Evolutionary conservation across 106 monocot genomes (phyloP).

Genomic region (Acorus gramineus): DNA sequence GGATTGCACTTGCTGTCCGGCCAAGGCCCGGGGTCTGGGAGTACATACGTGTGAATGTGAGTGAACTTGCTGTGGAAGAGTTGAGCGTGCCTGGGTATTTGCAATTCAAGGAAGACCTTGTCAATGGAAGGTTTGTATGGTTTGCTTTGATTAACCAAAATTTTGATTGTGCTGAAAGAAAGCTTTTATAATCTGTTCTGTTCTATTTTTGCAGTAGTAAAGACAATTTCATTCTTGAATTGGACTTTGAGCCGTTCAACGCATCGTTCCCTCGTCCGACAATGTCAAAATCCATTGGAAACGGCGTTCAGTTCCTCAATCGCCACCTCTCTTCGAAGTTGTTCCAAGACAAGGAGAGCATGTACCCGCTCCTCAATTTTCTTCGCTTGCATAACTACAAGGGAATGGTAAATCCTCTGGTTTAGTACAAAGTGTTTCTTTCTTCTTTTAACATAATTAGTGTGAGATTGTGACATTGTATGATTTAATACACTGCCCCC

Average conservation of each 20-base stretch:
- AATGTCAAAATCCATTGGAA: conserved; percentile 61
- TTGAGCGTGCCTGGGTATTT: conserved; percentile 48
- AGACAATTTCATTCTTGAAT: conserved; percentile 46
- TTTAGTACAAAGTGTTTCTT: background rate
- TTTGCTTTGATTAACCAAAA: background rate
- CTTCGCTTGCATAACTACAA: conserved; percentile 55
- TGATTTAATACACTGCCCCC: too few relatives aligned
- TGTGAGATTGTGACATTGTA: background rate
- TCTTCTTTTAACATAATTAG: background rate
- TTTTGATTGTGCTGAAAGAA: background rate
- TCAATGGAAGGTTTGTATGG: conserved; percentile 32
- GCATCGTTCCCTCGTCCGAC: conserved; percentile 55
- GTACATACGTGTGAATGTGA: conserved; percentile 40
- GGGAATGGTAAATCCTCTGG: conserved; percentile 33
- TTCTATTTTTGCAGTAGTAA: conserved; percentile 12
- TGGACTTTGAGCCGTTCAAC: conserved; percentile 82
- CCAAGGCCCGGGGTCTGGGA: conserved; percentile 67
- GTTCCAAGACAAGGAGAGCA: conserved; percentile 67
- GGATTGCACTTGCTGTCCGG: conserved; percentile 49
- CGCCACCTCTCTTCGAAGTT: conserved; percentile 69
- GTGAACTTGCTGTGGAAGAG: conserved; percentile 37
- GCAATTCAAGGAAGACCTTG: conserved; percentile 64
- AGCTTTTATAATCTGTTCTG: background rate
- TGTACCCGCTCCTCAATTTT: conserved; percentile 48
- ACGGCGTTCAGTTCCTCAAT: conserved; percentile 70